Conservation (phyloP, 2,329 filamentous ascomycete species). For the Epichloe sibirici region DNA sequence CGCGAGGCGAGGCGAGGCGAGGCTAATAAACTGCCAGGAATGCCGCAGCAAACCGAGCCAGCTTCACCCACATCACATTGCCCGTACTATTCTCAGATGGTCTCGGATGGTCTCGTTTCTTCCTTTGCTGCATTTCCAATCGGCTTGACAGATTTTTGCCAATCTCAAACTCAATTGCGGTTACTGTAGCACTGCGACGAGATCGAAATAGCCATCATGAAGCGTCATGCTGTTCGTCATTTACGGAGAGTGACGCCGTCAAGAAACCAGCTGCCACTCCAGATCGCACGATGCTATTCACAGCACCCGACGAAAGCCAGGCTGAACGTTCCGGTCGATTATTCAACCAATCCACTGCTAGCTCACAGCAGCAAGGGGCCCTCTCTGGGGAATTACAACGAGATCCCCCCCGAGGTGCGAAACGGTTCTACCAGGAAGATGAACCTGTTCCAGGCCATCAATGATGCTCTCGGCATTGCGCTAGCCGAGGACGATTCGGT, state of each 20-base stretch:
- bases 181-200: conserved; percentile 5
- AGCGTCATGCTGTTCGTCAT: conserved; percentile 20
- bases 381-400: conserved; percentile 52
- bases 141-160: background rate
- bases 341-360: conserved; percentile 67
- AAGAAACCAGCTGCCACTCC: conserved; percentile 10
- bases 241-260: conserved; percentile 17
- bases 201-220: conserved; percentile 13
- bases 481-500: conserved; percentile 75
- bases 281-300: conserved; percentile 31
- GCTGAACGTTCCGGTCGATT: conserved; percentile 82
- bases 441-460: conserved; percentile 91
- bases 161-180: background rate
- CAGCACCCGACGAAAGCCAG: conserved; percentile 46
- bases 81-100: background rate
- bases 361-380: conserved; percentile 60
- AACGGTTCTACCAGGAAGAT: conserved; percentile 69
- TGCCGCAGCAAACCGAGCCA: conserved; percentile 27
- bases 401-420: conserved; percentile 54
- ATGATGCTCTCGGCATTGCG: conserved; percentile 74
- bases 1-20: too few species aligned
- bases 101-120: background rate
- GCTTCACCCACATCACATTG: background rate
- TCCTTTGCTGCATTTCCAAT: conserved; percentile 1
- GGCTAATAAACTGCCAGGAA: background rate